phyloP scores from a whole-genome alignment of 257 asterid genomes.

The Solanum tarijense region DNA sequence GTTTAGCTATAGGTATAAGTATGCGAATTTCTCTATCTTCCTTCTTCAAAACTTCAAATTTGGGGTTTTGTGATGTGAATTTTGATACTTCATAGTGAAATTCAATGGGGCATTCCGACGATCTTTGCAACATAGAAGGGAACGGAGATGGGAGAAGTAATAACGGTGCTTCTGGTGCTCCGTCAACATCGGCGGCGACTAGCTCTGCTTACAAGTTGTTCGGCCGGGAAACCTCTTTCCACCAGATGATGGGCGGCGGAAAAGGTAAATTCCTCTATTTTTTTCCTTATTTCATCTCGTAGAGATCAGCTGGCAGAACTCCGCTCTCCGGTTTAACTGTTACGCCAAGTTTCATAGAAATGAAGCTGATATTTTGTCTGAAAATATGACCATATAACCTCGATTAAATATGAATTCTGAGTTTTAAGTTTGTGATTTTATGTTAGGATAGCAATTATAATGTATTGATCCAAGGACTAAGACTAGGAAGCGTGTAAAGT shows the following conservation, averaged over 20 bases:
- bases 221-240: slow-evolving; percentile 46
- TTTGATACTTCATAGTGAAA: background rate
- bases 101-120: slow-evolving; percentile 60
- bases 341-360: background rate
- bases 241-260: slow-evolving; percentile 73
- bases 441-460: background rate
- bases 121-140: slow-evolving; percentile 38
- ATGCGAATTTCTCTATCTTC: background rate
- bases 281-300: background rate
- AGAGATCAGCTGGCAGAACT: background rate
- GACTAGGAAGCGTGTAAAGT: background rate
- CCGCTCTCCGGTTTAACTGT: background rate
- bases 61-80: background rate
- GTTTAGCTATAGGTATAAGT: background rate
- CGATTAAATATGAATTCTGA: background rate
- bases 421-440: background rate
- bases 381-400: background rate
- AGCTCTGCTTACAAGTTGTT: slow-evolving; percentile 46
- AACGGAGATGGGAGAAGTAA: slow-evolving; percentile 38
- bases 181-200: slow-evolving; percentile 20
- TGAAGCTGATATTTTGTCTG: background rate
- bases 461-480: background rate
- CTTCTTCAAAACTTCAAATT: background rate
- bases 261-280: slow-evolving; percentile 34
- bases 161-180: slow-evolving; percentile 10